Evolutionary conservation across 2,329 filamentous ascomycete species (phyloP), one percentile per base, ranked within the genome.

Genomic region (Thermothelomyces thermophilus): DNA sequence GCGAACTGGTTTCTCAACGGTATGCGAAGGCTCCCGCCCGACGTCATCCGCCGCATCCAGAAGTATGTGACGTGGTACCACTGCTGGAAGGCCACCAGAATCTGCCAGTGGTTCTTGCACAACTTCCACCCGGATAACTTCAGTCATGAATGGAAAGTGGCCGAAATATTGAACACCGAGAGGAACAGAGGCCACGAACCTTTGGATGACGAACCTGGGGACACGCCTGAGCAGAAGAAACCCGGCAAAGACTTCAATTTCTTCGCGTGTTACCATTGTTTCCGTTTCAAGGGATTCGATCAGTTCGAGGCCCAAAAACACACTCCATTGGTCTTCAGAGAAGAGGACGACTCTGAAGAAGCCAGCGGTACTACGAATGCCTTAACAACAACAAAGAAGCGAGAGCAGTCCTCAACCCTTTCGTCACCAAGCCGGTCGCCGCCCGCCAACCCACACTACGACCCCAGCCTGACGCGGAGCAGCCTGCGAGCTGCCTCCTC

Each of bases 231-330:
- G 31, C 22, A 34, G 45, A 36, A 44, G 41, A 34, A 42, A 42
- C 13, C 35, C 22, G 26, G 22, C 39, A 55, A 50, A 20, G n/a
- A 20, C 5, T 52, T 54, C 1, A 36, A 46, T 0, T 56, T 46
- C 22, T 56, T 56, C 13, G 56, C 37, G 3, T 62, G 59, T 40
- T 62, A 60, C 22, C 55, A 58, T 40, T 62, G 59, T 47, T 58
- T 50, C 28, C 30, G 22, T 9, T 44, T 58, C 31, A 52, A 50
- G 34, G 24, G 22, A 3, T 49, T 51, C 9, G 43, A 56, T 4
- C 26, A 52, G 37, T 62, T 62, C 42, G 58, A 62, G 35, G 35
- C 52, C 2, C 57, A 55, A 35, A 52, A 47, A 14, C 55, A 51
- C 47, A 47, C 50, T 48, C 51, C 44, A 30, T 14, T 19, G 3